These are phyloP conservation scores for Ceratobasidium sp. DNA, from an alignment of 1,284 basidiomycete genomes.

Conservation along the genomic window DNA sequence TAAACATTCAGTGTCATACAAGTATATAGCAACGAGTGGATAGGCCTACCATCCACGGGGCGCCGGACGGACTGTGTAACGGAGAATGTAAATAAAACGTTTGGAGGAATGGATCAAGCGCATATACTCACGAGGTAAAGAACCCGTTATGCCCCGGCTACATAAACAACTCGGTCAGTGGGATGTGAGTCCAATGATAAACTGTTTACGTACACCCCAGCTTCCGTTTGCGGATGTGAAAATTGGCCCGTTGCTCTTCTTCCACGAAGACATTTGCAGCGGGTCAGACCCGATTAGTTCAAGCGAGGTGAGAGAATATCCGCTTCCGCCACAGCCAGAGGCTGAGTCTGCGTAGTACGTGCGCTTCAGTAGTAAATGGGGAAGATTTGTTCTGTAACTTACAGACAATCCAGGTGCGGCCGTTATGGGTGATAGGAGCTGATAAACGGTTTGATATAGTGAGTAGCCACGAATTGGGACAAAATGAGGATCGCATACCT, in stretches of 20 bases:
- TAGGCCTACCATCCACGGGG: background rate
- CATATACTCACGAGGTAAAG: constrained; percentile 51
- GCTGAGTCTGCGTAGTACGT: constrained; percentile 19
- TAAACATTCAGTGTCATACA: background rate
- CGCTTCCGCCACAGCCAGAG: constrained; percentile 30
- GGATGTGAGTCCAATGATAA: background rate
- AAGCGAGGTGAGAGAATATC: constrained; percentile 42
- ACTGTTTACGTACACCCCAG: background rate
- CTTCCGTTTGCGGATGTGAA: constrained; percentile 19
- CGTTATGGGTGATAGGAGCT: background rate
- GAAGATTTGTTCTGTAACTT: background rate
- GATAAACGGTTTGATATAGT: too few relatives aligned
- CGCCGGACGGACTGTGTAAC: background rate
- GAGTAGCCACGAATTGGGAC: too few relatives aligned
- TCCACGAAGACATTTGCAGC: background rate
- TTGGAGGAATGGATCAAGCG: background rate
- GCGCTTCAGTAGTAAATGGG: background rate
- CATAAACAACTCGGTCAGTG: background rate
- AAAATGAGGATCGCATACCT: too few relatives aligned
- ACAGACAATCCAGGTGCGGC: constrained; percentile 42
- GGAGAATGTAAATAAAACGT: background rate
- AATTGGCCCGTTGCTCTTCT: constrained; percentile 8
- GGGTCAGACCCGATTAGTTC: constrained; percentile 1
- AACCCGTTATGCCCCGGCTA: constrained; percentile 50
- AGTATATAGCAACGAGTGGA: background rate